These are phyloP conservation scores for Piromyces finnis DNA, from an alignment of 192 early-diverging fungal genomes.

Conservation along the genomic window DNA sequence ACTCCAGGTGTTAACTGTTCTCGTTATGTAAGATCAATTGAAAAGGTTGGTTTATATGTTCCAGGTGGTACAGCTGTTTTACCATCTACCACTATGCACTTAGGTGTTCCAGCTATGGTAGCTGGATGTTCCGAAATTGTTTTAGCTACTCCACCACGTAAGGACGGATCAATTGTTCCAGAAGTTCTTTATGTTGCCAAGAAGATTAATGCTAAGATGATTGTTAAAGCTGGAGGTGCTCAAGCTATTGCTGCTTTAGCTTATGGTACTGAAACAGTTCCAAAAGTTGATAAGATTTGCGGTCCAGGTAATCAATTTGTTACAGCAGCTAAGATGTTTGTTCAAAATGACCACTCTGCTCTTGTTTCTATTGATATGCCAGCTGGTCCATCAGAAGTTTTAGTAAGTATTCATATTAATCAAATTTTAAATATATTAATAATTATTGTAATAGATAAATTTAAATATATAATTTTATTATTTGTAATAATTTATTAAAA, in stretches of 20 bases:
- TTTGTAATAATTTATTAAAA: too few relatives aligned
- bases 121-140: constrained; percentile 92
- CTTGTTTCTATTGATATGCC: constrained; percentile 98
- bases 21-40: constrained; percentile 85
- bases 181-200: constrained; percentile 97
- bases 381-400: constrained; percentile 95
- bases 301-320: constrained; percentile 99
- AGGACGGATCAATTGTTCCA: constrained; percentile 77
- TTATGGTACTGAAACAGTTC: constrained; percentile 88
- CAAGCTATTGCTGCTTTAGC: constrained; percentile 98
- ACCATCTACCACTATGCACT: constrained; percentile 87
- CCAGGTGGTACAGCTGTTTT: constrained; percentile 95
- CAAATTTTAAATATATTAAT: too few relatives aligned
- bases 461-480: too few relatives aligned
- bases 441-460: too few relatives aligned
- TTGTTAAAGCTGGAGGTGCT: constrained; percentile 88
- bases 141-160: constrained; percentile 81
- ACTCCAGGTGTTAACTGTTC: constrained; percentile 95
- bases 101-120: constrained; percentile 92
- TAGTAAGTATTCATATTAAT: constrained; percentile 20
- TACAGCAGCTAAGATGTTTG: constrained; percentile 97
- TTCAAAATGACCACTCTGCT: constrained; percentile 82
- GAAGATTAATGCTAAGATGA: constrained; percentile 84
- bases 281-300: constrained; percentile 99
- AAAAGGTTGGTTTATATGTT: constrained; percentile 91